Evolutionary conservation across 257 asterid species (phyloP), one percentile per base, ranked within the genome.

Genomic region (Solanum clarkiae): DNA sequence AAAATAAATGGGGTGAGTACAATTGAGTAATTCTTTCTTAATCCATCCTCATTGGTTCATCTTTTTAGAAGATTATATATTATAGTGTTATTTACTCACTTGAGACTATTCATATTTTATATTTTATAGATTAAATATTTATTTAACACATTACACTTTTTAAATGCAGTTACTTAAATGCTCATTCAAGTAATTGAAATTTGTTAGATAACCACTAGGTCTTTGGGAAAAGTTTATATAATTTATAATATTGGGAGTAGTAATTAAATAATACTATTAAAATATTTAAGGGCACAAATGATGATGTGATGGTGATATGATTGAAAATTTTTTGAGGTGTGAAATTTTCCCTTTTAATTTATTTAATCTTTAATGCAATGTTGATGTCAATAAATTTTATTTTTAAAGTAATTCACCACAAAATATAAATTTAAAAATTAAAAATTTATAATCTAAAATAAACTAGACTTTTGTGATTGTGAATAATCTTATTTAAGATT

Each of bases 291-390:
- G 86, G 88, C 82, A 66, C 54, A 53, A 86, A 84, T 70, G 90
- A 86, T 86, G 92, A 91, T 85, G 89, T 81, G 92, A 90, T 79
- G 82, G 91, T 84, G 93, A 87, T 59, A 91, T 85, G 91, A 90
- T 80, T 63, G 86, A 56, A 53, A 77, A 51, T 17, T 26, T 16
- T 26, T 26, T 26, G 63, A 16, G 16, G 8, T 75, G 22, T 17
- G 22, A 22, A 9, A 59, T 59, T 59, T 59, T 13, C 10, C n/a
- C 9, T 59, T 59, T 10, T 8, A 32, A 32, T 36, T 36, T 36
- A 0, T 36, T 36, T 36, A 36, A 2, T 29, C 32, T 29, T 29
- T 2, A 29, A 29, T 29, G 32, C 32, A 29, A 29, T 29, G 32
- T 29, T 29, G 32, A 29, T 29, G 32, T 29, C 32, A 29, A 29